Base-by-base conservation (phyloP, 192 early-diverging fungal species). In the Linnemannia hyalina region DNA sequence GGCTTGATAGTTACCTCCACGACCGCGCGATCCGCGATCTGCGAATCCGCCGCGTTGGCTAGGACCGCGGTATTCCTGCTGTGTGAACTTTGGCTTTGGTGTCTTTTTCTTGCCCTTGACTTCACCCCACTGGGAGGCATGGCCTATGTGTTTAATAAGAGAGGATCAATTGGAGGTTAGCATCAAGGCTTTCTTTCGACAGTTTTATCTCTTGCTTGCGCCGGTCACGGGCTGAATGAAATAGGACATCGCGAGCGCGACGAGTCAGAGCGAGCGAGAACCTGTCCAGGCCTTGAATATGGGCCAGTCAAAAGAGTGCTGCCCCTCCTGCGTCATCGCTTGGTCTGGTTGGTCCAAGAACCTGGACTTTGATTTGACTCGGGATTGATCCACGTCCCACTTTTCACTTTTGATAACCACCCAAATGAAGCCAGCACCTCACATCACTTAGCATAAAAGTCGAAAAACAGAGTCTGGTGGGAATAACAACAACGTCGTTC, bases 61-160 rank as follows among this genome's bases (percentile, higher is more conserved):
- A 82, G n/a, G 42, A 29, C 80, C 74, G 63, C 89, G 52, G 80
- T 75, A 85, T 77, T 90, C 88, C 49, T 85, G 35, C 86, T 88
- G 46, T 72, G 90, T 85, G 78, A 90, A 83, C 92, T 93, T 90
- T 78, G 86, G 89, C 87, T 82, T 82, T 70, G 41, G 87, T 80
- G 87, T 92, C 91, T 83, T 91, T 90, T 95, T 93, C 63, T 89
- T 90, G 87, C 93, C 94, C 89, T 95, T 96, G 82, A 97, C 96
- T 88, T 97, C 94, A 41, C 95, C 95, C 95, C 97, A 98, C 82
- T 96, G 94, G 71, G 89, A 89, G 26, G 93, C 93, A 82, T 92
- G 93, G 72, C 97, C 97, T 96, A 90, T 20, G 41, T 16, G 32
- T 57, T 63, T 11, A 65, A 40, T 41, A 16, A 29, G 68, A 77